Evolutionary conservation across 1,284 basidiomycete genomes (phyloP).

Genomic region (Ganoderma boninense): DNA sequence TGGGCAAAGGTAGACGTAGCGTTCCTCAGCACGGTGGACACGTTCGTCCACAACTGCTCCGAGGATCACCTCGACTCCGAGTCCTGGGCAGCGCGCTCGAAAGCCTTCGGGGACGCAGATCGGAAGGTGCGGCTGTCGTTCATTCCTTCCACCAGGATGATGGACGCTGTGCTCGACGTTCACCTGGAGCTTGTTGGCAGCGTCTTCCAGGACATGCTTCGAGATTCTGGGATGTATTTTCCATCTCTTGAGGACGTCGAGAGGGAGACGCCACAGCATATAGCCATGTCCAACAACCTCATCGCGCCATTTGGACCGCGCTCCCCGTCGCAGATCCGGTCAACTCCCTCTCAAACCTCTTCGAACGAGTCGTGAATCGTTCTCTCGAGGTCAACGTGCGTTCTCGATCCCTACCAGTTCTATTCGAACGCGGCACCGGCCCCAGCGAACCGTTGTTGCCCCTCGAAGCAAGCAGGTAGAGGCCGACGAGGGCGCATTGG

Average conservation of each 20-base stretch:
- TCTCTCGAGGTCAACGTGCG: no score
- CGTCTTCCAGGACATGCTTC: not conserved
- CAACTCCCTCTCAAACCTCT: no score
- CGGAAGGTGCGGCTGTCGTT: not conserved
- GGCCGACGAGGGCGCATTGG: no score
- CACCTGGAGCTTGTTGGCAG: not conserved
- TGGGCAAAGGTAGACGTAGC: not conserved
- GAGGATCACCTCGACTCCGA: constrained; percentile 6
- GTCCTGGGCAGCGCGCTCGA: not conserved
- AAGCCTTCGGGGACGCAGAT: not conserved
- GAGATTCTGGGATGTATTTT: not conserved
- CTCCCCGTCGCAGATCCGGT: no score
- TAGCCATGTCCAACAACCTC: no score
- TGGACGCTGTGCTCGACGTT: not conserved
- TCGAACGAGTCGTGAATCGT: no score
- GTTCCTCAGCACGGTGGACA: not conserved
- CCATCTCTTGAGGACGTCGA: not conserved
- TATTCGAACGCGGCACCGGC: no score
- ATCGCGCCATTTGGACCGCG: no score
- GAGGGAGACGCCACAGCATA: no score
- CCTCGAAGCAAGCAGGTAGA: no score
- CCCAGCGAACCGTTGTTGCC: no score
- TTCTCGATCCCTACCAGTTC: no score
- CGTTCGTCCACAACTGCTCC: not conserved
- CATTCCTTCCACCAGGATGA: not conserved